These are phyloP conservation scores for Backusella westeae DNA, from an alignment of 192 early-diverging fungal genomes.

Conservation along the genomic window DNA sequence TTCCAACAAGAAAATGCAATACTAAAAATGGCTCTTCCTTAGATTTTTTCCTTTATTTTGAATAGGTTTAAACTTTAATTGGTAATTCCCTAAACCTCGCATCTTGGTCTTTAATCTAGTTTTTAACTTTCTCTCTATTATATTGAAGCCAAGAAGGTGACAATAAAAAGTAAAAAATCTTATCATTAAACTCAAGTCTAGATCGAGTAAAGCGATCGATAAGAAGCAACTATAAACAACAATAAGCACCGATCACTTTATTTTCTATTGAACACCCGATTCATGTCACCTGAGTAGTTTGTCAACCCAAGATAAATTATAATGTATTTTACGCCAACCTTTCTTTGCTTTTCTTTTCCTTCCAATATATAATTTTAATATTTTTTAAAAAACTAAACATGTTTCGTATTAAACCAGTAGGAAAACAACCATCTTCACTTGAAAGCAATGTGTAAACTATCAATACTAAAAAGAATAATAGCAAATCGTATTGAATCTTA, in stretches of 20 bases:
- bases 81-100: neutral
- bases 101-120: neutral
- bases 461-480: neutral
- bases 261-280: neutral
- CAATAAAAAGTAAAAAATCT: neutral
- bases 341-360: neutral
- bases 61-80: neutral
- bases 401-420: neutral
- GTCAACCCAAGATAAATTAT: neutral
- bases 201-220: neutral
- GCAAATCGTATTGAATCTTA: neutral
- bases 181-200: neutral
- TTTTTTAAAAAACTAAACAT: neutral
- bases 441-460: conserved; percentile 1
- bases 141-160: neutral
- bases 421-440: neutral
- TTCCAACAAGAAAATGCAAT: neutral
- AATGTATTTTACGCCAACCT: neutral
- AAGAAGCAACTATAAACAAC: neutral
- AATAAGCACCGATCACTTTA: neutral
- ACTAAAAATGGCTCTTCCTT: neutral
- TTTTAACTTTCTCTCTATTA: neutral
- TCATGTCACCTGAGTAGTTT: neutral
- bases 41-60: neutral
- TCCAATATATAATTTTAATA: neutral